phyloP scores from a whole-genome alignment of 179 eudicot genomes.

The Heliamphora pulchella region DNA sequence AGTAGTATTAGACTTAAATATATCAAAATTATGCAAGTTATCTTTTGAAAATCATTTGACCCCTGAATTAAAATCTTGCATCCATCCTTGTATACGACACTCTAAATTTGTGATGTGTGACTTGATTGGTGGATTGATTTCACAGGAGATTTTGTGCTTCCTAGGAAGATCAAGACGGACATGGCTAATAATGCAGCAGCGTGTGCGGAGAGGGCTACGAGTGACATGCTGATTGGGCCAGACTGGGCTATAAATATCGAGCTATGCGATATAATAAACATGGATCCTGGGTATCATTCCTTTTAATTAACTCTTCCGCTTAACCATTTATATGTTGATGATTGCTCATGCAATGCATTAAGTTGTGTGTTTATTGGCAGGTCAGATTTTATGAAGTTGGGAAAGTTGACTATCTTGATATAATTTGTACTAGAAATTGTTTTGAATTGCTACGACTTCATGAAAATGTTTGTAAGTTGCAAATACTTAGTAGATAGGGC shows the following conservation, averaged over 20 bases:
- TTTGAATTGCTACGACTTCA: background rate
- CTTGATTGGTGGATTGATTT: background rate
- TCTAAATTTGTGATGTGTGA: background rate
- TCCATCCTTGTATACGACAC: background rate
- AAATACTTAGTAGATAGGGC: background rate
- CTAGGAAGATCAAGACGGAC: conserved; percentile 18
- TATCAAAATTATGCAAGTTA: too few relatives aligned
- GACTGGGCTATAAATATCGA: conserved; percentile 93
- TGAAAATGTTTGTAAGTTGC: background rate
- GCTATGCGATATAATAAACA: conserved; percentile 81
- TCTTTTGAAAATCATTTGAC: background rate
- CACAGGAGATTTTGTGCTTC: background rate
- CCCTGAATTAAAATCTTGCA: too few relatives aligned
- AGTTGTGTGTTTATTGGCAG: background rate
- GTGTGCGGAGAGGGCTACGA: conserved; percentile 92
- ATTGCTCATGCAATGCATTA: conserved; percentile 5
- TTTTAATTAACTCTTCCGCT: background rate
- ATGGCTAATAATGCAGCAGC: conserved; percentile 72
- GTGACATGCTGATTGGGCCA: conserved; percentile 76
- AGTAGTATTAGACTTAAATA: too few relatives aligned
- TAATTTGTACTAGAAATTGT: background rate
- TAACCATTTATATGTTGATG: conserved; percentile 3
- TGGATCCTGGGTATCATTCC: conserved; percentile 68
- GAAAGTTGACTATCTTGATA: background rate
- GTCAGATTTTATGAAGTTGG: background rate